Conservation (phyloP, 768 basidiomycete species). For the Fomitopsis pulvina region DNA sequence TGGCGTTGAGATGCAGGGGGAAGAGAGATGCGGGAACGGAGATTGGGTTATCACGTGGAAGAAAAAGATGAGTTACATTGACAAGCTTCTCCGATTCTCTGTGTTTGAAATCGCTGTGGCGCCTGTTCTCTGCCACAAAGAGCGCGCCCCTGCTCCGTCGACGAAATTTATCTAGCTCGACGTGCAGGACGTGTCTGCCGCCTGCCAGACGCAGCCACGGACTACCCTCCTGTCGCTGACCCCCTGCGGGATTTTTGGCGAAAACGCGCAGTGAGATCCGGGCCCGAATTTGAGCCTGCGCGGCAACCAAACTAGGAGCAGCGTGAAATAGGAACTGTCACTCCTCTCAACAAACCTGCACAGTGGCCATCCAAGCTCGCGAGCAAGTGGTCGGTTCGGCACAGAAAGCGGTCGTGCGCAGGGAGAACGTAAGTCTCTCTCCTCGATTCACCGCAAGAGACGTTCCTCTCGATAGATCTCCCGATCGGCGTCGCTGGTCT, state of each 20-base stretch:
- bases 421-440: background rate
- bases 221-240: background rate
- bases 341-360: background rate
- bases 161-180: background rate
- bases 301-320: background rate
- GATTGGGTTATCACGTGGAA: conserved; percentile 10
- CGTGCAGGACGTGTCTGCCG: background rate
- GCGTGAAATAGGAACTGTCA: conserved; percentile 1
- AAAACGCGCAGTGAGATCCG: background rate
- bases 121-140: background rate
- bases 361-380: background rate
- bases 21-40: background rate
- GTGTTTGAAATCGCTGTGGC: conserved; percentile 3
- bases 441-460: background rate
- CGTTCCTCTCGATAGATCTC: conserved; percentile 6
- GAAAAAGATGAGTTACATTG: background rate
- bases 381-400: background rate
- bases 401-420: background rate
- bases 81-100: conserved; percentile 14
- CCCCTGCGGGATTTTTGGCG: background rate
- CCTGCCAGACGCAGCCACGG: background rate
- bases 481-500: conserved; percentile 8
- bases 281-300: background rate
- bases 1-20: background rate
- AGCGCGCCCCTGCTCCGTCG: background rate